Base-by-base conservation (phyloP, 805 yeast genomes). In the Ogataea henricii region DNA sequence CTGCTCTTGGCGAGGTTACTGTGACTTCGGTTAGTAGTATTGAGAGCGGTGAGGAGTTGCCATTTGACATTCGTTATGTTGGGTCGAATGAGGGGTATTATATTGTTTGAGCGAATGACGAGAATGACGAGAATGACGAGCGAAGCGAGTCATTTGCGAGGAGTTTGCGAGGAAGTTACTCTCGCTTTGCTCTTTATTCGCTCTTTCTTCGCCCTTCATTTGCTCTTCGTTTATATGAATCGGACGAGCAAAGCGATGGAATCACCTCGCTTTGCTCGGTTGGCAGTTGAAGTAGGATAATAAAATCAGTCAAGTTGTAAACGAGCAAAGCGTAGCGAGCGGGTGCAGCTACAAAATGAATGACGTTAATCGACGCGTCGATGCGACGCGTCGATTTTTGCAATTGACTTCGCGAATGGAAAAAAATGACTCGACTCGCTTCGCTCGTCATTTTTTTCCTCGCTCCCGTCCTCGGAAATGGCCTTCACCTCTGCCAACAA, bases 1-100 rank as follows among this genome's bases (percentile, higher is more conserved):
- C 51, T 18, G 70, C 68, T 14, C 70, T 75, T 26, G 81, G 84
- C 18, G 75, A 87, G 53, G 89, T 92, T 46, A 76, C 79, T 43
- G 83, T 91, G 48, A 78, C 76, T 54, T 81, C 89, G 39, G 67
- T 77, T 35, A 83, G 78, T 49, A 81, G 87, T 51, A 78, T 79
- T 21, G 64, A 60, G 23, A 34, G 55, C 10, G 62, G 56, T 12
- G 74, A 70, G 38, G 76, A 83, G 18, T 75, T 87, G 53, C 89
- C 91, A 46, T 89, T 82, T 66, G 89, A 84, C 57, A 77, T 83
- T 63, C 78, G 79, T 53, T 75, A 78, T 48, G 78, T 74, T 53
- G 68, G 83, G 51, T 60, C 71, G n/a, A 67, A 82, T 22, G 92
- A 86, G 53, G 78, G 78, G 32, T 83, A 78, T 63, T 72, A 73